Percentiles rank a stretch among this genome's conserved stretches.
Conservation (phyloP, 306 rosid species). For the Gynostemma pentaphyllum region DNA sequence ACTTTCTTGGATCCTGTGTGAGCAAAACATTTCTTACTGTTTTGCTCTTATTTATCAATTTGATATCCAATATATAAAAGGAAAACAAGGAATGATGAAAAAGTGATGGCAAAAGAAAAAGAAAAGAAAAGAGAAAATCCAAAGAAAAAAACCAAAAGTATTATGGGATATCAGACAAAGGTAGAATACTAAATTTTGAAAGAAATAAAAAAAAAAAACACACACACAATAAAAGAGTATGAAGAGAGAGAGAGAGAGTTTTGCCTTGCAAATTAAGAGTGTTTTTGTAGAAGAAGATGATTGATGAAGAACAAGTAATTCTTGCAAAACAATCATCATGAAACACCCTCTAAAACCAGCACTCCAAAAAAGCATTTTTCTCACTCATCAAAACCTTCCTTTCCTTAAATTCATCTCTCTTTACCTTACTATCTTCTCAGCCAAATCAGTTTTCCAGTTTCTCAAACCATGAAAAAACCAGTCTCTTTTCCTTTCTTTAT, state of each 20-base stretch:
- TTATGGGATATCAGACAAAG: constrained; percentile 68
- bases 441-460: constrained; percentile 17
- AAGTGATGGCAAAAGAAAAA: constrained; percentile 52
- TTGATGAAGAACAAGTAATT: constrained; percentile 12
- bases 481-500: constrained; percentile 23
- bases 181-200: constrained; percentile 30
- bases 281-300: constrained; percentile 6
- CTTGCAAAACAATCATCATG: constrained; percentile 46
- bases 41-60: constrained; percentile 35
- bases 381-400: constrained; percentile 52
- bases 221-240: constrained; percentile 7
- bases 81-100: constrained; percentile 97
- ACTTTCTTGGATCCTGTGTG: constrained; percentile 95
- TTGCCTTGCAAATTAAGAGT: constrained; percentile 5
- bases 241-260: constrained; percentile 2
- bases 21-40: constrained; percentile 47
- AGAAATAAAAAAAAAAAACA: constrained; percentile 21
- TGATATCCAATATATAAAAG: constrained; percentile 60
- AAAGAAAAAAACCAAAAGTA: constrained; percentile 63
- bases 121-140: constrained; percentile 34
- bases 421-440: constrained; percentile 28
- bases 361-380: constrained; percentile 70
- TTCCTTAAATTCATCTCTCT: constrained; percentile 64
- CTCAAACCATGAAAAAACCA: constrained; percentile 66
- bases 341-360: constrained; percentile 79